Evolutionary conservation across 371 early-diverging fungal species (phyloP).

Genomic region (Rhizomucor pusillus): DNA sequence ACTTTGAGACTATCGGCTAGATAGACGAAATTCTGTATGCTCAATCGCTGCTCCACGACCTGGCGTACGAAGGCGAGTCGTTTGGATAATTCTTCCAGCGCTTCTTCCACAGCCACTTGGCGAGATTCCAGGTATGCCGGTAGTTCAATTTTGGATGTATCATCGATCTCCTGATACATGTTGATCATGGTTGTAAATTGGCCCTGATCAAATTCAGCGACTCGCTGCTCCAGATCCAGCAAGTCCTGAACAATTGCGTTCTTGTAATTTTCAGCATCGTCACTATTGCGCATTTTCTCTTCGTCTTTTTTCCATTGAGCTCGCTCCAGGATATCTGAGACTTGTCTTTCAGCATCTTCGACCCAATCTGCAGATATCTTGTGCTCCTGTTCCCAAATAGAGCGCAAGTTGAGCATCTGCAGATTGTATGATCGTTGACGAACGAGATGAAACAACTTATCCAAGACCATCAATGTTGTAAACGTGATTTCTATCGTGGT

Average conservation of each 20-base stretch:
- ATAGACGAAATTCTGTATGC: conserved; percentile 32
- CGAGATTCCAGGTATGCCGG: conserved; percentile 42
- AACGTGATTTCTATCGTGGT: conserved; percentile 56
- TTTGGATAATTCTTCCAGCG: conserved; percentile 31
- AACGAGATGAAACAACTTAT: conserved; percentile 39
- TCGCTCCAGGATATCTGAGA: conserved; percentile 21
- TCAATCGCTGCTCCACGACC: conserved; percentile 44
- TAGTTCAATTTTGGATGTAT: conserved; percentile 34
- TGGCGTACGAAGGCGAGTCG: conserved; percentile 42
- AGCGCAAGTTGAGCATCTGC: conserved; percentile 36
- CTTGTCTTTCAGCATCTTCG: conserved; percentile 14
- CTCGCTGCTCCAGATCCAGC: conserved; percentile 28
- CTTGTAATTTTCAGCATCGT: conserved; percentile 5
- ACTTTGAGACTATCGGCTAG: conserved; percentile 23
- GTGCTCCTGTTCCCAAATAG: conserved; percentile 46
- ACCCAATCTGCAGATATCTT: conserved; percentile 28
- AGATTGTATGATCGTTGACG: conserved; percentile 38
- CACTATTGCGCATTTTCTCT: conserved; percentile 3
- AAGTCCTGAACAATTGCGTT: conserved; percentile 18
- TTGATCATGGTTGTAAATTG: conserved; percentile 38
- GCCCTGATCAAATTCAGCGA: conserved; percentile 35
- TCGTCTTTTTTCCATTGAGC: conserved; percentile 34
- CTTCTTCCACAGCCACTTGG: conserved; percentile 45
- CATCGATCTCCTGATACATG: conserved; percentile 47
- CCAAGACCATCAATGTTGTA: conserved; percentile 46